Percentiles rank a stretch among this genome's conserved stretches.
These are phyloP conservation scores for Quercus parvula DNA, from an alignment of 306 rosid species.

Conservation along the genomic window DNA sequence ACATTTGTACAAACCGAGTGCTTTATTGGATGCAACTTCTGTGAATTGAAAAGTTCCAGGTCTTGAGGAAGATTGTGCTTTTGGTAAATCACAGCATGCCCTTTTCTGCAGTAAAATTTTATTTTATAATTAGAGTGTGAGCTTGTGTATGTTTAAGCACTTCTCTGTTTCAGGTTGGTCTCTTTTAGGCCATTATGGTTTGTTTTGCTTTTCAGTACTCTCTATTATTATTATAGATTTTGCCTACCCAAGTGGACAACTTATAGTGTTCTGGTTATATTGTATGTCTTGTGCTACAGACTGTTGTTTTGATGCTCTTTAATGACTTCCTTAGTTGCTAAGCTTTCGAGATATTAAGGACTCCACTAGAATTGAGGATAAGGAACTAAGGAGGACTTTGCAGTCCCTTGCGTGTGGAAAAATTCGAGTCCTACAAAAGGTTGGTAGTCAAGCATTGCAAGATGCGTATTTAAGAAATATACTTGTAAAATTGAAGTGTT, in stretches of 20 bases:
- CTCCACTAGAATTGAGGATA: constrained; percentile 65
- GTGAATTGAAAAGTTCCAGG: constrained; percentile 18
- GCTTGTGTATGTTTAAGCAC: not conserved
- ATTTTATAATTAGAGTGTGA: not conserved
- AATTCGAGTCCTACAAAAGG: constrained; percentile 94
- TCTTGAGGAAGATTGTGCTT: constrained; percentile 11
- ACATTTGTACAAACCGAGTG: constrained; percentile 19
- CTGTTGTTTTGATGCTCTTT: constrained; percentile 96
- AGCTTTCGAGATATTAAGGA: constrained; percentile 1
- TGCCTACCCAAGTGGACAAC: constrained; percentile 14
- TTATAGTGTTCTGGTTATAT: not conserved
- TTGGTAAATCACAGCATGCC: not conserved
- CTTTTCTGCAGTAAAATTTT: constrained; percentile 13
- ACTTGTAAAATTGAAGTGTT: not conserved
- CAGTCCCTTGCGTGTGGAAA: constrained; percentile 99
- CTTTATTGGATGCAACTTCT: constrained; percentile 8
- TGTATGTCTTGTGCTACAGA: constrained; percentile 42
- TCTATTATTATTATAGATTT: not conserved
- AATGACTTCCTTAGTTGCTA: constrained; percentile 81
- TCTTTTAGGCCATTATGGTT: constrained; percentile 10
- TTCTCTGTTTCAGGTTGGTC: constrained; percentile 94
- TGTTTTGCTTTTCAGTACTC: constrained; percentile 6
- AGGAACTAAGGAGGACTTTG: constrained; percentile 93
- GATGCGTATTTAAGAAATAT: not conserved
- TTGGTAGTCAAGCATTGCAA: constrained; percentile 22